Evolutionary conservation across 1,284 basidiomycete species (phyloP).

Genomic region (Schizopora paradoxa): DNA sequence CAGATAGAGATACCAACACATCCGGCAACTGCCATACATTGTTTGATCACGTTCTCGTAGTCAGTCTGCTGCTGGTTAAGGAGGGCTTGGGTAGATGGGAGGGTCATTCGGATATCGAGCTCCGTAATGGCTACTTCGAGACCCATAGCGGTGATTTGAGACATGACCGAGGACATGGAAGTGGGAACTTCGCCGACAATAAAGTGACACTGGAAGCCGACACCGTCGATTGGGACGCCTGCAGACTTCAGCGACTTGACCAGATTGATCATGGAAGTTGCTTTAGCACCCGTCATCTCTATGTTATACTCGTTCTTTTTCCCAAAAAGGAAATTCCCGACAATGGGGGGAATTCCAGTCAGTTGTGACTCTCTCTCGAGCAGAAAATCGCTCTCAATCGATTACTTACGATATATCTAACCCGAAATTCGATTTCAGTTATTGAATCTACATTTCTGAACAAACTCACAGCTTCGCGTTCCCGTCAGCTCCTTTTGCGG

Average conservation of each 20-base stretch:
- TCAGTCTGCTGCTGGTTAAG: slow-evolving; percentile 45
- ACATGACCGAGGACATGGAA: slow-evolving; percentile 36
- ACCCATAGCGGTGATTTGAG: slow-evolving; percentile 43
- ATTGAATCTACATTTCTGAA: no score
- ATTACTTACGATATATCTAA: no score
- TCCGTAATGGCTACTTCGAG: slow-evolving; percentile 53
- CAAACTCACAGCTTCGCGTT: slow-evolving; percentile 29
- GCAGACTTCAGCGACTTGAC: slow-evolving; percentile 36
- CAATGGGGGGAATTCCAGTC: no score
- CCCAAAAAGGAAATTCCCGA: no score
- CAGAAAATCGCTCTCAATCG: no score
- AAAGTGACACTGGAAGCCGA: slow-evolving; percentile 47
- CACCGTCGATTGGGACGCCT: slow-evolving; percentile 43
- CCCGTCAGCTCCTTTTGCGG: slow-evolving; percentile 33
- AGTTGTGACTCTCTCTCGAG: no score
- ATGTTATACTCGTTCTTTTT: slow-evolving; percentile 36
- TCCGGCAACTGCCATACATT: slow-evolving; percentile 37
- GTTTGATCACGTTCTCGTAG: slow-evolving; percentile 39
- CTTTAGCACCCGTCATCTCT: slow-evolving; percentile 36
- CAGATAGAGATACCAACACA: slow-evolving; percentile 47
- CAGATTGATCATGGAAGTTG: slow-evolving; percentile 41
- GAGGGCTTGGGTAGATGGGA: slow-evolving; percentile 42
- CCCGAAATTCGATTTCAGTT: no score
- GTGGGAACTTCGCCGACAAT: slow-evolving; percentile 43
- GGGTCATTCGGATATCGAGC: slow-evolving; percentile 47